A percentile compares a stretch with the other conserved stretches of the same genome.
These are phyloP conservation scores for Melampsora abietis-canadensis DNA, from an alignment of 1,284 basidiomycete species.

Conservation along the genomic window DNA sequence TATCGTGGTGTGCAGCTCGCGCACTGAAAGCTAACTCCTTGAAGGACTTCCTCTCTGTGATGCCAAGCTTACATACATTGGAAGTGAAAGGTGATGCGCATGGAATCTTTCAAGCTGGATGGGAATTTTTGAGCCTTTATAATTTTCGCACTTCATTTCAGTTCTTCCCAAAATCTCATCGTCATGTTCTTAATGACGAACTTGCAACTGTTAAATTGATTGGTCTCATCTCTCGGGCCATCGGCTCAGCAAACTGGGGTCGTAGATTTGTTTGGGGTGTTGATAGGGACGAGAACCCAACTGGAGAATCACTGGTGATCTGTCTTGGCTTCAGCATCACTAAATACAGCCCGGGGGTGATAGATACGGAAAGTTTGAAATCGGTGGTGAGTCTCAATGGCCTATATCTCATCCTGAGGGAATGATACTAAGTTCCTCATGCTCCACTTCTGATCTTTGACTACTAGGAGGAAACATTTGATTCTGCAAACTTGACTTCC, in stretches of 20 bases:
- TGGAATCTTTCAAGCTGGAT: conserved; percentile 17
- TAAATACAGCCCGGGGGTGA: neutral
- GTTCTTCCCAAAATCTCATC: neutral
- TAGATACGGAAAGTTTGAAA: neutral
- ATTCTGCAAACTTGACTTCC: neutral
- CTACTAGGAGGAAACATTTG: conserved; percentile 10
- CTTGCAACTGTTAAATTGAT: neutral
- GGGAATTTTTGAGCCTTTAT: neutral
- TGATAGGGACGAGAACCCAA: neutral
- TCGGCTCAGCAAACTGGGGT: conserved; percentile 7
- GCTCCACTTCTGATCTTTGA: neutral
- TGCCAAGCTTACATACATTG: neutral
- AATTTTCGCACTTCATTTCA: conserved; percentile 5
- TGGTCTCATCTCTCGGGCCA: neutral
- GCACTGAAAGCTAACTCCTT: neutral
- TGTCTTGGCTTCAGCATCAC: conserved; percentile 13
- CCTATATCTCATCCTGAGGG: neutral
- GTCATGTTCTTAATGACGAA: neutral
- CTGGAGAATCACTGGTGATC: neutral
- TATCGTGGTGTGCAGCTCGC: conserved; percentile 5
- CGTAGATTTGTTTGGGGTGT: conserved; percentile 4
- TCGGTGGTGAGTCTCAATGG: neutral
- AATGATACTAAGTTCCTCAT: neutral
- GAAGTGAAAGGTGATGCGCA: neutral
- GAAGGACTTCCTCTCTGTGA: neutral